Evolutionary conservation across 805 yeast species (phyloP), one percentile per base, ranked within the genome.

Genomic region (Ogataea degrootiae): DNA sequence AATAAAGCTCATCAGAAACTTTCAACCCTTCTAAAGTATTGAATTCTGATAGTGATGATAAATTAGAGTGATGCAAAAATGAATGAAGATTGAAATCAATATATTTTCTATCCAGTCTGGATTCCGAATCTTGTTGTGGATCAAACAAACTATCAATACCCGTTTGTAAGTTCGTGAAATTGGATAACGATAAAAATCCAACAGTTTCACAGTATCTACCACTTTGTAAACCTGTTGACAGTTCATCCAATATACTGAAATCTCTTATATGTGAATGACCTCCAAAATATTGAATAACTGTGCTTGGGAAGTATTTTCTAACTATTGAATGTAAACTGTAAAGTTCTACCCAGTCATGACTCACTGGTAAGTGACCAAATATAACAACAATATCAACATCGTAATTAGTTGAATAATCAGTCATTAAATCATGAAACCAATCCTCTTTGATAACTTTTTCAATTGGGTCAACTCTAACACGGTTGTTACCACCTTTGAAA

Each of bases 191-290:
- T 12, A 85, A 65, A 76, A 90, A 92, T 0, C 98, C 98, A n/a
- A 87, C 77, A 0, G 98, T 92, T 62, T 92, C 98, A 60, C 96
- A 80, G 62, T 87, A 92, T 43, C 97, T 72, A 0, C 98, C 98
- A 61, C 96, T 87, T 68, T 92, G 96, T n/a, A 92, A 66, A 0
- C 84, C 97, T 0, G 87, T 80, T 22, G 91, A 76, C 42, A 68
- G 69, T 2, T 71, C 67, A 59, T 92, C 98, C 43, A 82, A 71
- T 4, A 79, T 69, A 7, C 79, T 75, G 64, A 85, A 92, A 65
- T 92, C 98, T 51, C 98, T 73, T 15, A 92, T 81, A 62, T 92
- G 98, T 29, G 95, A 82, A 66, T 92, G 98, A 1, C 97, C 98
- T 1, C 97, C 98, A 66, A 92, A 84, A 57, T 85, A 87, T 62